Evolutionary conservation across 2,329 filamentous ascomycete species (phyloP), one percentile per base, ranked within the genome.

Genomic region (Plectosphaerella plurivora): DNA sequence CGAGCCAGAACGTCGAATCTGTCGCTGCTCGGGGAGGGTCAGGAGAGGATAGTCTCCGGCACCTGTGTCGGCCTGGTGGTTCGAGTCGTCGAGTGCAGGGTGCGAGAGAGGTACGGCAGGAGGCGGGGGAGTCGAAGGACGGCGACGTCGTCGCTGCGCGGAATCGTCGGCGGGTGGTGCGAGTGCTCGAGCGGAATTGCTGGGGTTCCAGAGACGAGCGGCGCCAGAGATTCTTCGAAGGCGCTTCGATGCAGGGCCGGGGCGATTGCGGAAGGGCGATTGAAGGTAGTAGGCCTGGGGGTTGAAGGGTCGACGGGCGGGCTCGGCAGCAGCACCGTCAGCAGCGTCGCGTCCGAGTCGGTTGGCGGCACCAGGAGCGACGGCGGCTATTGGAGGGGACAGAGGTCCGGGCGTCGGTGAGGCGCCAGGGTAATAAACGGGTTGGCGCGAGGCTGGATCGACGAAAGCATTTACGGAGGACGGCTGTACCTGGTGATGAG

Each of bases 201-300:
- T 78, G 22, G 81, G 81, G 60, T 83, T 83, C 81, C 81, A 83
- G 57, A 83, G 77, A 36, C 79, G 77, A 45, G 75, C 74, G 20
- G 77, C 70, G 39, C 48, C 48, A 5, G 73, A 71, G 28, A 73
- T 68, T 28, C 70, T 73, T 50, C 67, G 70, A 47, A 70, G 64
- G 24, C 71, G 68, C 33, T 59, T 66, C 24, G 64, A 63, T 18
- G 56, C 56, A 45, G 59, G 56, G 44, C 65, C 63, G 33, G 70
- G 66, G 57, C 67, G 72, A 56, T 62, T 75, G 56, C 73, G 75
- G 60, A 81, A 79, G 57, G 76, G 71, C 41, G 71, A 66, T 49
- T 67, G 68, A 39, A 63, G 59, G 48, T 59, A 54, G 49, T 53
- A 54, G 37, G 61, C 45, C 58, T 57, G 51, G 39, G 52, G 56